Percentiles rank a stretch among this genome's conserved stretches.
Evolutionary conservation across 2,329 filamentous ascomycete genomes (phyloP).

Genomic region (Chaetomiaceae sp.): DNA sequence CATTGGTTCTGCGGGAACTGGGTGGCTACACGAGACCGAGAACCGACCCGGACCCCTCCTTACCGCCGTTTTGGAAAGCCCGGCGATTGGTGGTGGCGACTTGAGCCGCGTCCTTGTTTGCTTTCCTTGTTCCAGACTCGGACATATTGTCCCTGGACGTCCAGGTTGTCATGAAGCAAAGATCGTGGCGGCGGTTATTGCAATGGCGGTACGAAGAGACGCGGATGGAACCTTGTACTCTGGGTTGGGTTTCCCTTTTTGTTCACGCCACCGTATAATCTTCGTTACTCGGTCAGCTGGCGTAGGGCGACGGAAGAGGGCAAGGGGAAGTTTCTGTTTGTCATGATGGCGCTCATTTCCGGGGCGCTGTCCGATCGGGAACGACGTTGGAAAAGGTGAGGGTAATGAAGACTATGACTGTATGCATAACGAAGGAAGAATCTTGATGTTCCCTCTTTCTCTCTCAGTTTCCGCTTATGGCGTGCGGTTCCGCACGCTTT

Average conservation of each 20-base stretch:
- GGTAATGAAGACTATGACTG: constrained; percentile 13
- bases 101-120: background rate
- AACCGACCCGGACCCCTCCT: too few relatives aligned
- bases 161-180: too few relatives aligned
- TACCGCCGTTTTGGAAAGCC: constrained; percentile 1
- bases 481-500: background rate
- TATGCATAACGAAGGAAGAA: constrained; percentile 13
- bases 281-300: too few relatives aligned
- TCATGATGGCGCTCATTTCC: constrained; percentile 4
- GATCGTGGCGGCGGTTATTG: too few relatives aligned
- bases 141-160: too few relatives aligned
- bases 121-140: too few relatives aligned
- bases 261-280: too few relatives aligned
- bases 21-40: background rate
- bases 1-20: too few relatives aligned
- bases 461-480: background rate
- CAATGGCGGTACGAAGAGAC: too few relatives aligned
- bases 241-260: too few relatives aligned
- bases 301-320: background rate
- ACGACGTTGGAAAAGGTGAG: background rate
- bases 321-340: constrained; percentile 6
- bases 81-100: constrained; percentile 1
- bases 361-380: background rate
- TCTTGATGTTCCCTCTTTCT: background rate
- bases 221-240: too few relatives aligned